Evolutionary conservation across 2,329 filamentous ascomycete species (phyloP), one percentile per base, ranked within the genome.

Genomic region (Beauveria sp.): DNA sequence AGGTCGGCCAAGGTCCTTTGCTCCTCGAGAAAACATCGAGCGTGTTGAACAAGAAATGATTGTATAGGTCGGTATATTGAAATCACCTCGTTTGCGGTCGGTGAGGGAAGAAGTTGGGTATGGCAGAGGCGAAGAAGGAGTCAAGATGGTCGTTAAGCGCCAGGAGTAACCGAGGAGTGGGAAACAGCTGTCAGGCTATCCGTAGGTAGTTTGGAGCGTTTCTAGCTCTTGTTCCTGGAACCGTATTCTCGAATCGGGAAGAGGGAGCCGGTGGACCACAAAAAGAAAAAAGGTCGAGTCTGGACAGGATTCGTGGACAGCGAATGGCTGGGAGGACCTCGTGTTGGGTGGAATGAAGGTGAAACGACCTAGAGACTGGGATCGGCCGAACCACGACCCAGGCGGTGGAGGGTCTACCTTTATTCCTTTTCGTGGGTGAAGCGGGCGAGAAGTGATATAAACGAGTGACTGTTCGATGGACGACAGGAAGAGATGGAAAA

Each of bases 71-170:
- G 60, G 54, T 55, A 42, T 30, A 28, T 49, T 10, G 22, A 9
- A 38, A 24, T 30, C 50, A 28, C 50, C 26, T 43, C 42, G 42
- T 40, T 46, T 60, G 43, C 63, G 60, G 52, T 54, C 50, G 63
- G 51, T 38, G 61, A 62, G 54, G 64, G 64, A 62, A 63, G 60
- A 40, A 49, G 51, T 34, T 47, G 38, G 16, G 20, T 66, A 30
- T 52, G 50, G 63, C 58, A 68, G 69, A 68, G 43, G 53, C 26
- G 40, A 45, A 60, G 38, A 54, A 38, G 45, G 42, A 51, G 24
- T 46, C 28, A 14, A 49, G 50, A 47, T 51, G 51, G 34, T 55
- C 46, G 50, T 38, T 55, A 55, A 56, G 51, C 46, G 53, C 52
- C 45, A 56, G 53, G 52, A 61, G 59, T 46, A 42, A 51, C 45